These are phyloP conservation scores for Penicillium aurantiogriseum DNA, from an alignment of 2,329 filamentous ascomycete species.

Conservation along the genomic window DNA sequence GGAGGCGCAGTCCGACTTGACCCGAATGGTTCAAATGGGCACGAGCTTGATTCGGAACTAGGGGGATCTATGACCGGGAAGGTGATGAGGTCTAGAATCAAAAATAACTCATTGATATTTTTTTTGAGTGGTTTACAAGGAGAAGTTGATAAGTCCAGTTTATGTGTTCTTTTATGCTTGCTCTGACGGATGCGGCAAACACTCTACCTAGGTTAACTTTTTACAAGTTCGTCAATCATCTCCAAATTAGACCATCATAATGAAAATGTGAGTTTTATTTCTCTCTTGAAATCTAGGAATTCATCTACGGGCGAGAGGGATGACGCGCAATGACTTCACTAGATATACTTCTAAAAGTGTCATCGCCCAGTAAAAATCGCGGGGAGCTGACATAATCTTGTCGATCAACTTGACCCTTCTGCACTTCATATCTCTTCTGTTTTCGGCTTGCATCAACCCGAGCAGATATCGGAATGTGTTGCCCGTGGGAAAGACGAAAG, in stretches of 20 bases:
- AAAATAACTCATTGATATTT: constrained; percentile 4
- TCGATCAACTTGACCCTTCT: constrained; percentile 7
- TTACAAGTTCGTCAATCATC: constrained; percentile 4
- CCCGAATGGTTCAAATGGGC: constrained; percentile 27
- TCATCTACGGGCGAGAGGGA: constrained; percentile 11
- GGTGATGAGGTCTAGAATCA: constrained; percentile 4
- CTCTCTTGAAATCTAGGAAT: background rate
- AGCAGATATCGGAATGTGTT: constrained; percentile 12
- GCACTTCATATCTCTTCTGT: background rate
- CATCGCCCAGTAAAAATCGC: constrained; percentile 12
- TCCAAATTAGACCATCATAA: background rate
- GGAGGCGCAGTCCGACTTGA: constrained; percentile 30
- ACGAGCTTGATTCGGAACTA: constrained; percentile 25
- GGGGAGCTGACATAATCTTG: constrained; percentile 20
- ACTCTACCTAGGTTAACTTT: background rate
- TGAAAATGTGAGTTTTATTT: background rate
- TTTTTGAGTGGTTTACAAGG: background rate
- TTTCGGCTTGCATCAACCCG: constrained; percentile 18
- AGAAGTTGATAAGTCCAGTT: background rate
- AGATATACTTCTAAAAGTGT: background rate
- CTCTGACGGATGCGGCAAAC: constrained; percentile 6
- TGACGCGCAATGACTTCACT: constrained; percentile 29
- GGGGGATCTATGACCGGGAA: constrained; percentile 5
- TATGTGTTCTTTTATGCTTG: constrained; percentile 1
- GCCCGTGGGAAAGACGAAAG: background rate